Evolutionary conservation across 371 early-diverging fungal genomes (phyloP).

Genomic region (Saksenaea oblongispora): DNA sequence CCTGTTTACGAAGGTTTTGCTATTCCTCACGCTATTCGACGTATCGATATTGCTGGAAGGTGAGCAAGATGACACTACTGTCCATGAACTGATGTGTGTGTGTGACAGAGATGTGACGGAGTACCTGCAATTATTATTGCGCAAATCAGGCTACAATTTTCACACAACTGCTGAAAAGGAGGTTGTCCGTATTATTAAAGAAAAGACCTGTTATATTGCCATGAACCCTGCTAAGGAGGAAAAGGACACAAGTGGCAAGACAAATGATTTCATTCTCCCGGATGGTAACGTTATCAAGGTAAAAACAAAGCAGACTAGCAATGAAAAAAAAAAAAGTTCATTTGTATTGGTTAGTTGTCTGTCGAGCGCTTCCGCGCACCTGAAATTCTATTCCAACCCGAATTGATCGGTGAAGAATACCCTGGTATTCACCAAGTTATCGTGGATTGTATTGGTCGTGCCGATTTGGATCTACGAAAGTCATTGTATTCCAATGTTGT

Average conservation of each 20-base stretch:
- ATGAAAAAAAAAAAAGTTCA: neutral
- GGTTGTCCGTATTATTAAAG: conserved; percentile 93
- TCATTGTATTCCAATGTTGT: conserved; percentile 87
- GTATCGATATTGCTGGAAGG: conserved; percentile 93
- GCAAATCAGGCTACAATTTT: conserved; percentile 86
- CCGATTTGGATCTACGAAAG: conserved; percentile 91
- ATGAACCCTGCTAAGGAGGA: conserved; percentile 87
- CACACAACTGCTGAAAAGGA: conserved; percentile 93
- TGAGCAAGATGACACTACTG: conserved; percentile 12
- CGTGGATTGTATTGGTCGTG: conserved; percentile 85
- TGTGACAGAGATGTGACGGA: conserved; percentile 83
- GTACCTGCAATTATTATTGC: conserved; percentile 82
- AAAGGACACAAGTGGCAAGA: conserved; percentile 72
- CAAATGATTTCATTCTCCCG: conserved; percentile 86
- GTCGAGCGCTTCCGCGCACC: conserved; percentile 82
- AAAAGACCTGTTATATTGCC: conserved; percentile 94
- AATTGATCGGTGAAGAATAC: conserved; percentile 86
- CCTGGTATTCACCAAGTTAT: conserved; percentile 90
- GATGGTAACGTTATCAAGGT: conserved; percentile 90
- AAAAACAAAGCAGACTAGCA: neutral
- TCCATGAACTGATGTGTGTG: neutral
- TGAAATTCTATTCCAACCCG: conserved; percentile 92
- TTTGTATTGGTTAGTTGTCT: conserved; percentile 58
- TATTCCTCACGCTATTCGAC: conserved; percentile 88
- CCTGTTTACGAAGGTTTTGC: conserved; percentile 98